Percentiles rank a stretch among this genome's conserved stretches.
phyloP scores from a whole-genome alignment of 1,139 yeast genomes.

The Pichiaceae sp. region DNA sequence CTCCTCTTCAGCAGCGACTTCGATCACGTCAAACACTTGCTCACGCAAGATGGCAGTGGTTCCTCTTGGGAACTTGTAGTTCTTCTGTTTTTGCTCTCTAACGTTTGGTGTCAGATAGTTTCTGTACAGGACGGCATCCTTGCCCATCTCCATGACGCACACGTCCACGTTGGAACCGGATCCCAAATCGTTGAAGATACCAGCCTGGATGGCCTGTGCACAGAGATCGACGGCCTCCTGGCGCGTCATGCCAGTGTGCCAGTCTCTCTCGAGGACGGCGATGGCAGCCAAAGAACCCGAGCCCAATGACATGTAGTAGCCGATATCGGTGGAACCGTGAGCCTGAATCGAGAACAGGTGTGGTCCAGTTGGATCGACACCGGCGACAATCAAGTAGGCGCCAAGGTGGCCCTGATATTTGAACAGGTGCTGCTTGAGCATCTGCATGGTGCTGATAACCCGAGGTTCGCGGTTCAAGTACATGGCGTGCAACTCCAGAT shows the following conservation, averaged over 20 bases:
- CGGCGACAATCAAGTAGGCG: slow-evolving; percentile 94
- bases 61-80: slow-evolving; percentile 82
- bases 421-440: slow-evolving; percentile 90
- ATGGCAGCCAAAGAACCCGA: slow-evolving; percentile 98
- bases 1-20: slow-evolving; percentile 57
- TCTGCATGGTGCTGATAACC: slow-evolving; percentile 86
- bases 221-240: slow-evolving; percentile 89
- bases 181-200: slow-evolving; percentile 98
- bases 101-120: slow-evolving; percentile 88
- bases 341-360: slow-evolving; percentile 92
- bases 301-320: slow-evolving; percentile 85
- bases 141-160: slow-evolving; percentile 91
- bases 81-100: slow-evolving; percentile 70
- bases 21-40: slow-evolving; percentile 55
- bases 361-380: slow-evolving; percentile 94
- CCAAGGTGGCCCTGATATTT: slow-evolving; percentile 96
- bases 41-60: slow-evolving; percentile 79
- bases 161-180: slow-evolving; percentile 97
- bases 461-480: slow-evolving; percentile 82
- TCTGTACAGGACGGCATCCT: slow-evolving; percentile 76
- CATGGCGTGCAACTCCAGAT: slow-evolving; percentile 81
- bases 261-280: slow-evolving; percentile 89
- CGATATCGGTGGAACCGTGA: slow-evolving; percentile 95
- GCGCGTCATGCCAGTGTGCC: slow-evolving; percentile 69
- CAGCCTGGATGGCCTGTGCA: slow-evolving; percentile 90